These are phyloP conservation scores for Suhomyces choctaworum DNA, from an alignment of 1,139 yeast species.

Conservation along the genomic window DNA sequence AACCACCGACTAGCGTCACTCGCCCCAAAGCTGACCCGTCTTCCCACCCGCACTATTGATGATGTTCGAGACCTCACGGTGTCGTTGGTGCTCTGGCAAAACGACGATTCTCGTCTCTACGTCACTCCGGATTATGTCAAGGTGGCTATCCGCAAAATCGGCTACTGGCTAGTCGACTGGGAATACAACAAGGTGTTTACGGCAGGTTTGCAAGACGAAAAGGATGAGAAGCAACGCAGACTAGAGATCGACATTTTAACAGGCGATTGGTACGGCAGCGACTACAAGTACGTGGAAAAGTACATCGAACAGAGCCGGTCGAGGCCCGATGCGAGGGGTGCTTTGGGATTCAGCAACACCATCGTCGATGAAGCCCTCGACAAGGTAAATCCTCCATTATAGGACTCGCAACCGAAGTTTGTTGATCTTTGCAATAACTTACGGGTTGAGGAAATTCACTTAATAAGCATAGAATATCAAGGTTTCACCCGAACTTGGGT, in stretches of 20 bases:
- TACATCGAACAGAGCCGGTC: slow-evolving; percentile 28
- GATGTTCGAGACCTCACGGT: slow-evolving; percentile 28
- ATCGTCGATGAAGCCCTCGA: slow-evolving; percentile 41
- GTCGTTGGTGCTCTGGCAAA: slow-evolving; percentile 34
- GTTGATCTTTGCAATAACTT: background rate
- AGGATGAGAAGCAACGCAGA: slow-evolving; percentile 20
- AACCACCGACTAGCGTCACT: slow-evolving; percentile 45
- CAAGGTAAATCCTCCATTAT: slow-evolving; percentile 44
- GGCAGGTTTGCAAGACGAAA: slow-evolving; percentile 7
- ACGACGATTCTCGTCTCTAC: slow-evolving; percentile 19
- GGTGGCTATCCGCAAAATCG: slow-evolving; percentile 44
- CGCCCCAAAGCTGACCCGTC: slow-evolving; percentile 37
- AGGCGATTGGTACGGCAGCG: slow-evolving; percentile 52
- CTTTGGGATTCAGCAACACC: slow-evolving; percentile 37
- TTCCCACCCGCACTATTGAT: slow-evolving; percentile 36
- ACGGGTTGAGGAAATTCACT: too few relatives aligned
- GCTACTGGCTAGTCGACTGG: slow-evolving; percentile 52
- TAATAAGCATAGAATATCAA: too few relatives aligned
- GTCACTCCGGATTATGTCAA: slow-evolving; percentile 45
- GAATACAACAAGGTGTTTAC: slow-evolving; percentile 27
- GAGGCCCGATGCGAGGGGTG: slow-evolving; percentile 23
- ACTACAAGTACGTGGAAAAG: slow-evolving; percentile 36
- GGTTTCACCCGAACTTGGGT: too few relatives aligned
- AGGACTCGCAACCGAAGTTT: too few relatives aligned
- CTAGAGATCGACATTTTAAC: slow-evolving; percentile 38